phyloP scores from a whole-genome alignment of 192 early-diverging fungal genomes.

The Pilobolus umbonatus region DNA sequence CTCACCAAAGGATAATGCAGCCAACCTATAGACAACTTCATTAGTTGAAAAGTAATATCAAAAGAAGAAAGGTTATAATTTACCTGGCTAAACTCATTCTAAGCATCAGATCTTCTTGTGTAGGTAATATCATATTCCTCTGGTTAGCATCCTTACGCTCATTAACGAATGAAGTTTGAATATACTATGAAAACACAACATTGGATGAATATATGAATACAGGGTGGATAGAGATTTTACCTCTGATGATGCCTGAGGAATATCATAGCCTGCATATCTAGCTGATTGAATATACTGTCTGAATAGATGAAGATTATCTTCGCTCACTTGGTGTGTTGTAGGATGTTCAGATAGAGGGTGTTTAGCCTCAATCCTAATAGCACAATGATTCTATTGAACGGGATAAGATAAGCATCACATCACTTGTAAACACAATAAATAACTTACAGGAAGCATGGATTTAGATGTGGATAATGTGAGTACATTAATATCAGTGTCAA shows the following conservation, averaged over 20 bases:
- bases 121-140: constrained; percentile 16
- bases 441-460: constrained; percentile 59
- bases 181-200: constrained; percentile 22
- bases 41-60: background rate
- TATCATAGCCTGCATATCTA: constrained; percentile 48
- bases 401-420: background rate
- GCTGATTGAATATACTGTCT: constrained; percentile 55
- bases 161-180: constrained; percentile 38
- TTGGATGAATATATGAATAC: background rate
- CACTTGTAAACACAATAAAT: background rate
- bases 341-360: constrained; percentile 40
- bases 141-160: constrained; percentile 29
- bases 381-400: constrained; percentile 22
- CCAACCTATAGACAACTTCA: constrained; percentile 26
- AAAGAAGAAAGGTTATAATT: background rate
- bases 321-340: constrained; percentile 48
- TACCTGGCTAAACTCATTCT: constrained; percentile 38
- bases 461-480: constrained; percentile 64
- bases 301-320: constrained; percentile 33
- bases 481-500: constrained; percentile 59
- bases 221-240: no score
- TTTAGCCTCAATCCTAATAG: constrained; percentile 7
- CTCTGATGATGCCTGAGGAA: constrained; percentile 60
- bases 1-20: constrained; percentile 38
- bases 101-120: constrained; percentile 37